These are phyloP conservation scores for Mycena sanguinolenta DNA, from an alignment of 768 basidiomycete genomes.

Conservation along the genomic window DNA sequence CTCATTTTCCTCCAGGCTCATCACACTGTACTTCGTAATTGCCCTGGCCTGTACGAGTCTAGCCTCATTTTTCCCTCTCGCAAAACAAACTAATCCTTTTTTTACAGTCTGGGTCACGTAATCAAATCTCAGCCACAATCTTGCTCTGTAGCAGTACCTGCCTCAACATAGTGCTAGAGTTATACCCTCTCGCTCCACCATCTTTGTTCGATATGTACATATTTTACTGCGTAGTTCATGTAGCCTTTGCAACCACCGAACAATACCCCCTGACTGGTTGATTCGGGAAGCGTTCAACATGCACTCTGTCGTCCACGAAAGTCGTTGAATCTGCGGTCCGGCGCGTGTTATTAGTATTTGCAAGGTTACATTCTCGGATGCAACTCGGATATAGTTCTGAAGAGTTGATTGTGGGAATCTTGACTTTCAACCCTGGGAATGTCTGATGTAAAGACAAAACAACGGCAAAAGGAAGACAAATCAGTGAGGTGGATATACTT, in stretches of 20 bases:
- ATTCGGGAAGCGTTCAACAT: not conserved
- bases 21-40: constrained; percentile 84
- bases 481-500: constrained; percentile 47
- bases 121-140: not conserved
- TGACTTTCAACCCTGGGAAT: too few relatives aligned
- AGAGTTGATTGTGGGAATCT: too few relatives aligned
- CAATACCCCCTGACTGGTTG: constrained; percentile 4
- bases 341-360: not conserved
- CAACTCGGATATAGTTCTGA: too few relatives aligned
- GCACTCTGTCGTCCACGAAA: constrained; percentile 21
- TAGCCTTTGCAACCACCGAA: constrained; percentile 8
- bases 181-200: not conserved
- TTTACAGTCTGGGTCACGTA: constrained; percentile 49
- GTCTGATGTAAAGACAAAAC: too few relatives aligned
- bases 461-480: too few relatives aligned
- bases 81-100: not conserved
- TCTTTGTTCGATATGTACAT: constrained; percentile 20
- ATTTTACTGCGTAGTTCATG: constrained; percentile 15
- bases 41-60: constrained; percentile 76
- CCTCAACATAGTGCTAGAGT: not conserved
- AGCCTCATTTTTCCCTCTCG: not conserved
- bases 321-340: constrained; percentile 12
- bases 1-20: constrained; percentile 59
- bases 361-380: too few relatives aligned
- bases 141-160: not conserved